A percentile compares a stretch with the other conserved stretches of the same genome.
phyloP scores from a whole-genome alignment of 257 asterid genomes.

The Echites panduratus region DNA sequence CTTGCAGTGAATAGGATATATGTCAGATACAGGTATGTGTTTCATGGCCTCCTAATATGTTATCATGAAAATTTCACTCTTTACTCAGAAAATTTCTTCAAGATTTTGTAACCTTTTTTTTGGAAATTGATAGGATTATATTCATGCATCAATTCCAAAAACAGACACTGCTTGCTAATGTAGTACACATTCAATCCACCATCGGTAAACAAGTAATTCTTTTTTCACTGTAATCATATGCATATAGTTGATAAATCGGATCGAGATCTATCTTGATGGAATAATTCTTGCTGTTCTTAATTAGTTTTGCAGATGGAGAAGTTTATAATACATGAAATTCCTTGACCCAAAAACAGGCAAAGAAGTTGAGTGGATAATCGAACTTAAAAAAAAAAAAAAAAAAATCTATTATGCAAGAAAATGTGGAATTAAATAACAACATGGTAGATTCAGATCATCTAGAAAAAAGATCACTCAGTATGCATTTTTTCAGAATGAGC shows the following conservation, averaged over 20 bases:
- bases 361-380: background rate
- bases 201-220: background rate
- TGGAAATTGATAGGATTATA: background rate
- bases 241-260: background rate
- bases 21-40: background rate
- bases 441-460: background rate
- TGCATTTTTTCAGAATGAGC: background rate
- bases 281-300: background rate
- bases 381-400: too few species aligned
- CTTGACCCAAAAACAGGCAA: background rate
- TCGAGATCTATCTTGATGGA: background rate
- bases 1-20: background rate
- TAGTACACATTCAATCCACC: background rate
- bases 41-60: background rate
- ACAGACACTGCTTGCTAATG: background rate
- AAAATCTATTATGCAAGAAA: background rate
- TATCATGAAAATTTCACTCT: background rate
- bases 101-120: background rate
- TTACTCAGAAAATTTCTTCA: background rate
- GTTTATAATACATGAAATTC: background rate
- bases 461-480: constrained; percentile 2
- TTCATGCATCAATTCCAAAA: background rate
- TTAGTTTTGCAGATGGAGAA: background rate
- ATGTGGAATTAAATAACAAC: background rate
- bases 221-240: background rate